A percentile compares a stretch with the other conserved stretches of the same genome.
Evolutionary conservation across 805 yeast species (phyloP).

Genomic region (Schwanniomyces yamadae): DNA sequence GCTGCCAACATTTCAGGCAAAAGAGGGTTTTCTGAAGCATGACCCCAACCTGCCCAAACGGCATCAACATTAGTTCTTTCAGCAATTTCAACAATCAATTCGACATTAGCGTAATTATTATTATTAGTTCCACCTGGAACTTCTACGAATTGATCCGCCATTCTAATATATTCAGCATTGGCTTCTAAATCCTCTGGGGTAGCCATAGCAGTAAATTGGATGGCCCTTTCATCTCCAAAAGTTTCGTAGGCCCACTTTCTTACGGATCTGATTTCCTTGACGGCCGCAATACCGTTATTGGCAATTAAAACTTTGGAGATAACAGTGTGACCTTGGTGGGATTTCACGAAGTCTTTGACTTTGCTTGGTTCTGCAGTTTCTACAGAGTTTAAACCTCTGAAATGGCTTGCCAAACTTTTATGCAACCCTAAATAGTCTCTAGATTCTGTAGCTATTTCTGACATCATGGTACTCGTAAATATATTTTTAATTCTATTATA

Average conservation of each 20-base stretch:
- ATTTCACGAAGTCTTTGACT: conserved; percentile 79
- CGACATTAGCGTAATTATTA: conserved; percentile 97
- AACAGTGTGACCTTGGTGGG: conserved; percentile 93
- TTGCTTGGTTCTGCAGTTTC: conserved; percentile 73
- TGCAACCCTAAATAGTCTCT: conserved; percentile 28
- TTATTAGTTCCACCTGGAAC: conserved; percentile 99
- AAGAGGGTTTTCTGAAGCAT: conserved; percentile 97
- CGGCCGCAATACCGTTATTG: conserved; percentile 99
- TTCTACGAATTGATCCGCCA: conserved; percentile 98
- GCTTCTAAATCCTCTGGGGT: conserved; percentile 98
- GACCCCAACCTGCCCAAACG: conserved; percentile 99
- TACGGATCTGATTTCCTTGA: conserved; percentile 93
- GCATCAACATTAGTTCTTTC: conserved; percentile 97
- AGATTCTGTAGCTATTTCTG: conserved; percentile 3
- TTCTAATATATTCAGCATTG: conserved; percentile 95
- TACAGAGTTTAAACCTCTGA: conserved; percentile 78
- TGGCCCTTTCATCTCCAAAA: conserved; percentile 93
- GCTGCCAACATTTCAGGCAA: conserved; percentile 92
- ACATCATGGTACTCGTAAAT: conserved; percentile 2
- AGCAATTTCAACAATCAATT: conserved; percentile 93
- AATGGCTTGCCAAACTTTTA: conserved; percentile 61
- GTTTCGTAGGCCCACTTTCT: conserved; percentile 99
- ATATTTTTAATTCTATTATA: background rate
- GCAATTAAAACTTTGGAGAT: conserved; percentile 88
- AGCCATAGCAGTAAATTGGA: conserved; percentile 96